Evolutionary conservation across 768 basidiomycete species (phyloP).

Genomic region (Mycena kentingensis): DNA sequence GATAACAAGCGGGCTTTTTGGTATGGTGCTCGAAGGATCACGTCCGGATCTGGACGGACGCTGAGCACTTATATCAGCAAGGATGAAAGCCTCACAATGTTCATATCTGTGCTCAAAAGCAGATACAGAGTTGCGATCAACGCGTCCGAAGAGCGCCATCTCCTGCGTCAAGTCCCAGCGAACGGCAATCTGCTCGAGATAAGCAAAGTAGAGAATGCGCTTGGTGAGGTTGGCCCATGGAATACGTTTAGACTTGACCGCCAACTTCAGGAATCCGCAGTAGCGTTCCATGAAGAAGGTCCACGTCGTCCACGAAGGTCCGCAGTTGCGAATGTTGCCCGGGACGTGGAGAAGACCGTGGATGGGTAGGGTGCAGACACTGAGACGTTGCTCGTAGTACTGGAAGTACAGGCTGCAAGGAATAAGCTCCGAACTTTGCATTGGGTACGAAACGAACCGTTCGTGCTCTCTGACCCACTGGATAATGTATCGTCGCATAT

Average conservation of each 20-base stretch:
- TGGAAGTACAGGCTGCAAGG: slow-evolving; percentile 33
- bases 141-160: slow-evolving; percentile 3
- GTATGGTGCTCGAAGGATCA: slow-evolving; percentile 21
- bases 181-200: slow-evolving; percentile 27
- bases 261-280: slow-evolving; percentile 31
- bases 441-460: slow-evolving; percentile 14
- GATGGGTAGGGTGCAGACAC: slow-evolving; percentile 32
- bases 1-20: neutral
- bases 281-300: slow-evolving; percentile 19
- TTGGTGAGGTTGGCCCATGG: slow-evolving; percentile 34
- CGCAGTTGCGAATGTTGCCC: slow-evolving; percentile 31
- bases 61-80: neutral
- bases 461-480: slow-evolving; percentile 43
- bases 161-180: slow-evolving; percentile 28
- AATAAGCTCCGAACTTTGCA: neutral
- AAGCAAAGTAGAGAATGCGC: slow-evolving; percentile 26
- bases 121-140: neutral
- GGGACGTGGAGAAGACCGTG: slow-evolving; percentile 38
- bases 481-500: slow-evolving; percentile 29
- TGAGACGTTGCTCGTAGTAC: slow-evolving; percentile 27
- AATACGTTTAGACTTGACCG: slow-evolving; percentile 22
- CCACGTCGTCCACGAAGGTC: slow-evolving; percentile 38
- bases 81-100: slow-evolving; percentile 4
- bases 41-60: slow-evolving; percentile 15
- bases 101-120: slow-evolving; percentile 7